phyloP scores from a whole-genome alignment of 352 stramenopile species.

The Phytopythium vexans region DNA sequence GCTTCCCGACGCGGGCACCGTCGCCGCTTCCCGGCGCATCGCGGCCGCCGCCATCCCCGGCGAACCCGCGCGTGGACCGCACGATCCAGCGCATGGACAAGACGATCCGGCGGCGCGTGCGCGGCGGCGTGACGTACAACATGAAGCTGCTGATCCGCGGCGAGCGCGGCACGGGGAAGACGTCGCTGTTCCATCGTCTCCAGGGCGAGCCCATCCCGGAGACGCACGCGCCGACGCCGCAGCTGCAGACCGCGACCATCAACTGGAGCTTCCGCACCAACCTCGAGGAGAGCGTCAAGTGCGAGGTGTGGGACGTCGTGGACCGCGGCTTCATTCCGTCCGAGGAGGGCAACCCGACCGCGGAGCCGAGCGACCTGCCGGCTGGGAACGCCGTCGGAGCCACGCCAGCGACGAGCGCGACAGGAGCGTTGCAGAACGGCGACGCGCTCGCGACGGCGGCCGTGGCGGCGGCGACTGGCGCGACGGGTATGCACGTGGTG shows the following conservation, averaged over 20 bases:
- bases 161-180: slow-evolving; percentile 85
- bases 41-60: neutral
- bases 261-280: slow-evolving; percentile 73
- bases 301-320: slow-evolving; percentile 91
- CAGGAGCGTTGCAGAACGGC: slow-evolving; percentile 12
- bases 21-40: slow-evolving; percentile 13
- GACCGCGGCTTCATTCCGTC: slow-evolving; percentile 60
- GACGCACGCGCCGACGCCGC: slow-evolving; percentile 69
- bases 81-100: slow-evolving; percentile 84
- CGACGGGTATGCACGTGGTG: slow-evolving; percentile 51
- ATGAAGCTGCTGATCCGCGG: slow-evolving; percentile 90
- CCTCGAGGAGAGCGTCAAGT: slow-evolving; percentile 83
- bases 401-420: neutral
- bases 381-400: too few relatives aligned
- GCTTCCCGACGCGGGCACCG: slow-evolving; percentile 30
- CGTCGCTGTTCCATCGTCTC: slow-evolving; percentile 81
- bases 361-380: too few relatives aligned
- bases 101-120: slow-evolving; percentile 72
- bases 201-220: slow-evolving; percentile 73
- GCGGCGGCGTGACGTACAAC: slow-evolving; percentile 87
- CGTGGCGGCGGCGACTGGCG: slow-evolving; percentile 14
- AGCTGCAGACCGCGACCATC: slow-evolving; percentile 87
- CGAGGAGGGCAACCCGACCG: slow-evolving; percentile 8
- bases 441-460: slow-evolving; percentile 16
- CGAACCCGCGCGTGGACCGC: slow-evolving; percentile 32